Evolutionary conservation across 2,329 filamentous ascomycete genomes (phyloP), one percentile per base, ranked within the genome.

Genomic region (Ceratocystis cubensis): DNA sequence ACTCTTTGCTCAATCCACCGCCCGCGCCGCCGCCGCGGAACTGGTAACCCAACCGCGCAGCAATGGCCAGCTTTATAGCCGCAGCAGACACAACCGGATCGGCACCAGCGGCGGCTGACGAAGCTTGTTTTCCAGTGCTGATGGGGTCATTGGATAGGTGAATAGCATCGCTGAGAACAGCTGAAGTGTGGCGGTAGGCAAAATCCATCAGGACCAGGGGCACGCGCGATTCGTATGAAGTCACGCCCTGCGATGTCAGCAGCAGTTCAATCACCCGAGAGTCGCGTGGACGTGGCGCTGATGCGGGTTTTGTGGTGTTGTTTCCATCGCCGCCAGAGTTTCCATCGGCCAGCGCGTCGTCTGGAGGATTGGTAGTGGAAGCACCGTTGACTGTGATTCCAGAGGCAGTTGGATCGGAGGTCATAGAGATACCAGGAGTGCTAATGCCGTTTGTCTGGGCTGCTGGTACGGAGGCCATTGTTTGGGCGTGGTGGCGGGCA

Each of bases 151-250:
- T 81, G 5, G 82, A 81, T 30, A 89, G 82, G 72, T 88, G 86
- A 17, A 89, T 76, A 5, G 85, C 86, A 76, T 91, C 88, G 70
- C 79, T 84, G 22, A 92, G 83, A 45, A 92, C 80, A 67, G 83
- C 82, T 1, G 84, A 85, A 8, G 87, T 89, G 79, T 91, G 89
- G 46, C 89, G 85, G 81, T 94, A 94, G 62, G 89, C 88, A 73
- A 93, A 93, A 78, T 94, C 89, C 74, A 94, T 85, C 62, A 94
- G 85, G 67, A 92, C 85, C 0, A 93, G 82, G 0, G 89, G 89
- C 1, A 94, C 89, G 72, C 89, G 88, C 74, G 88, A 84, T 75
- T 93, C 89, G 79, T 91, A 94, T 50, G 86, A 81, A 3, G 87
- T 86, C 8, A 93, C 88, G 72, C 89, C 89, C 72, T 91, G 87